Base-by-base conservation (phyloP, 2,329 filamentous ascomycete genomes). In the Rugonectria rugulosa region DNA sequence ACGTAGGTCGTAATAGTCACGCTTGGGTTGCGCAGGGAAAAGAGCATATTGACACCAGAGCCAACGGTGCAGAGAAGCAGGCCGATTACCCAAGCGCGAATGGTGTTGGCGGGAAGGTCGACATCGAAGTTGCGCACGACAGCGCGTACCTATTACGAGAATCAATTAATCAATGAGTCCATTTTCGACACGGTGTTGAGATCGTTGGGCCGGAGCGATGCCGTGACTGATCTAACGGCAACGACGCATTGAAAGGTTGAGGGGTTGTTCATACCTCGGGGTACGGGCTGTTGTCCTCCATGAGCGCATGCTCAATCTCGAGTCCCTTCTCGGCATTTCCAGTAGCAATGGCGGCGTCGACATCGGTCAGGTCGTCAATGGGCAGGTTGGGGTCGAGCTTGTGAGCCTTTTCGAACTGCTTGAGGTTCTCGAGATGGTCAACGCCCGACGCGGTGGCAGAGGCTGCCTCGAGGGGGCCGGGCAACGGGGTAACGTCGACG, bases 201-300 rank as follows among this genome's bases (percentile, higher is more conserved):
- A 21, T 10, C 20, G 10, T 40, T n/a, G 8, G 15, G 21, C 27
- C 24, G n/a, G 7, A 21, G n/a, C 21, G 24, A 50, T 29, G 42
- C 29, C 36, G 14, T 31, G 36, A 26, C 26, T 9, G 41, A 19
- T 15, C 20, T 11, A 20, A 15, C 21, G 6, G 19, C 20, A 29
- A 32, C 29, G 15, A 6, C 24, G 12, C 20, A 9, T 20, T n/a
- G 11, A 19, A 29, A 11, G 19, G 15, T 17, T 31, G 32, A 17
- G 5, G 37, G 20, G 17, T 19, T 29, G 46, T 27, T 38, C 76
- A 62, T 70, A 87, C 84, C 74, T 88, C 86, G 31, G 85, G 84
- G 66, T 88, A 89, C 3, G 86, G 86, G 42, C 86, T 88, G 69
- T 88, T 85, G 53, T 88, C 85, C 67, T 87, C 79, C 65, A 87